These are phyloP conservation scores for Exidia glandulosa DNA, from an alignment of 768 basidiomycete species.

Conservation along the genomic window DNA sequence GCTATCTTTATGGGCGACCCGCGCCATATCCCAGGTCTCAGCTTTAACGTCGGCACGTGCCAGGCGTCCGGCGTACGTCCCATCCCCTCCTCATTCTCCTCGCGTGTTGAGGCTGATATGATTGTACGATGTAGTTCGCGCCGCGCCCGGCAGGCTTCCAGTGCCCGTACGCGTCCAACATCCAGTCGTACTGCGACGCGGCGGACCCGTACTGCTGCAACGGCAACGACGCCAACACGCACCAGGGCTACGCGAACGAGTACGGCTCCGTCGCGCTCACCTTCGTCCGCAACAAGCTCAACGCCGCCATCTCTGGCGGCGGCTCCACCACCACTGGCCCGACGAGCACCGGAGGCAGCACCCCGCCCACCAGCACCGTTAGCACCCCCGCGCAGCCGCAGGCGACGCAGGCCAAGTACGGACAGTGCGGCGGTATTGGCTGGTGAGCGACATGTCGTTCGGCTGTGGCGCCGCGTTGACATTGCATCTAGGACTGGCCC, in stretches of 20 bases:
- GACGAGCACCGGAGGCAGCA: background rate
- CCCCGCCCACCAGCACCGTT: background rate
- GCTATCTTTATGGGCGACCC: constrained; percentile 3
- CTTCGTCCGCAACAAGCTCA: constrained; percentile 6
- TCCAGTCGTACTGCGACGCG: constrained; percentile 3
- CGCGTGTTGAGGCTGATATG: background rate
- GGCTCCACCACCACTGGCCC: background rate
- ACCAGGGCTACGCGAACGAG: constrained; percentile 6
- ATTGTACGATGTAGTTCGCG: background rate
- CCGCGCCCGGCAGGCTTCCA: constrained; percentile 1
- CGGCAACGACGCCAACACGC: constrained; percentile 2
- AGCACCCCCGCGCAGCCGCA: background rate
- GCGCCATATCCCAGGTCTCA: background rate
- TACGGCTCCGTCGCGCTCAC: background rate
- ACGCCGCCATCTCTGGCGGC: background rate
- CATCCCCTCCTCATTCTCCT: background rate
- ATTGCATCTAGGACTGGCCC: background rate
- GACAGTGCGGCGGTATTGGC: constrained; percentile 5
- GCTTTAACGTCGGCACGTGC: constrained; percentile 1
- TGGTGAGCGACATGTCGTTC: background rate
- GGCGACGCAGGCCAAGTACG: background rate
- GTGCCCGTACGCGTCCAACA: background rate
- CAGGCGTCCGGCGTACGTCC: background rate
- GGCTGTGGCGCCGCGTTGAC: background rate
- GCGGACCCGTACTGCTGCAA: constrained; percentile 7